phyloP scores from a whole-genome alignment of 306 rosid species.

The Dalbergia oliveri region DNA sequence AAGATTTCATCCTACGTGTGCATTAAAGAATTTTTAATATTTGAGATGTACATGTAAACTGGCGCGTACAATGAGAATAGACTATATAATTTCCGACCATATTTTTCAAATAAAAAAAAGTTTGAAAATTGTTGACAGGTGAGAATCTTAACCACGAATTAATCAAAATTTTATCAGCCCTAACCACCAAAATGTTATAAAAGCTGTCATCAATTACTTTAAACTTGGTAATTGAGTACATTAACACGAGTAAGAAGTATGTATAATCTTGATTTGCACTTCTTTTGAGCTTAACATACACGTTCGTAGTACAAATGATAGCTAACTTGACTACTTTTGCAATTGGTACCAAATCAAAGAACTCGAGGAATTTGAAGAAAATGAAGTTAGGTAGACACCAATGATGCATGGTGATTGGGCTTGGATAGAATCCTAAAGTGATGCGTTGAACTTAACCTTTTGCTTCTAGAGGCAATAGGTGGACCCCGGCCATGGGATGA shows the following conservation, averaged over 20 bases:
- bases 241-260: conserved; percentile 5
- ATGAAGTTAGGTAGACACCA: conserved; percentile 48
- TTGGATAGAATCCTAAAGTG: conserved; percentile 33
- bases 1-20: too few species aligned
- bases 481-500: conserved; percentile 41
- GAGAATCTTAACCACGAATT: background rate
- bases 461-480: conserved; percentile 45
- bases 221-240: conserved; percentile 14
- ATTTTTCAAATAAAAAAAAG: background rate
- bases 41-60: too few species aligned
- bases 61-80: background rate
- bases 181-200: background rate
- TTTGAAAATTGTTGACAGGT: background rate
- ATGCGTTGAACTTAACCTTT: conserved; percentile 51
- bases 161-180: background rate
- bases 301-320: conserved; percentile 37
- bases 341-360: conserved; percentile 25
- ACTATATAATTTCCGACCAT: background rate
- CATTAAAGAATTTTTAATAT: too few species aligned
- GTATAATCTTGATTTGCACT: conserved; percentile 18
- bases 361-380: conserved; percentile 22
- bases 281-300: background rate
- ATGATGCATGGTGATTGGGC: conserved; percentile 49
- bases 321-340: conserved; percentile 38
- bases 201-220: conserved; percentile 8